These are phyloP conservation scores for Vitis hybrid DNA, from an alignment of 177 flowering plant species.

Conservation along the genomic window DNA sequence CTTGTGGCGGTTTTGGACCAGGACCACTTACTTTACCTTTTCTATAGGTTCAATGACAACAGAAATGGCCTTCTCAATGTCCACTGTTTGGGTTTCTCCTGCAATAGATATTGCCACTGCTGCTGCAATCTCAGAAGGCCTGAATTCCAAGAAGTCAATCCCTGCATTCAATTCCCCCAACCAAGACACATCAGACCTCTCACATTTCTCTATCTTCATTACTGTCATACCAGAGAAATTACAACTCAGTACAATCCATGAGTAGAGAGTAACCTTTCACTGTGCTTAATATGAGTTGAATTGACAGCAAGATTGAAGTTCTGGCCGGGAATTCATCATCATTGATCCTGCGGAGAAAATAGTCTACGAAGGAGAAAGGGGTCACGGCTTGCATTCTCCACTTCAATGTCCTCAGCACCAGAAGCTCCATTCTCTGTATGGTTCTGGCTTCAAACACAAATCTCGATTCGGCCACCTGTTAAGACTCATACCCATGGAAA, in stretches of 20 bases:
- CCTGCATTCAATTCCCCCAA: conserved; percentile 68
- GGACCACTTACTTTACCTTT: conserved; percentile 53
- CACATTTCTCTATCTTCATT: conserved; percentile 6
- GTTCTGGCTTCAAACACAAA: conserved; percentile 81
- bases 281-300: conserved; percentile 52
- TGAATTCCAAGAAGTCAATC: conserved; percentile 85
- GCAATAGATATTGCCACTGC: conserved; percentile 82
- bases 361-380: conserved; percentile 73
- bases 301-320: conserved; percentile 35
- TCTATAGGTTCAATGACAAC: conserved; percentile 42
- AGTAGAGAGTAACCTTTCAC: conserved; percentile 44
- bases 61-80: conserved; percentile 53
- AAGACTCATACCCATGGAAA: conserved; percentile 7
- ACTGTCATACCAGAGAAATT: not conserved
- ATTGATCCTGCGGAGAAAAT: conserved; percentile 52
- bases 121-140: conserved; percentile 91
- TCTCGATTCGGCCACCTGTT: conserved; percentile 64
- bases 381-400: conserved; percentile 91
- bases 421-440: conserved; percentile 89
- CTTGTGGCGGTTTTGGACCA: too few relatives aligned
- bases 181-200: conserved; percentile 17
- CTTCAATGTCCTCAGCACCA: conserved; percentile 73
- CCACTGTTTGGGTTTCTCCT: conserved; percentile 47
- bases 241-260: not conserved
- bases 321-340: conserved; percentile 32